Evolutionary conservation across 768 basidiomycete genomes (phyloP).

Genomic region (Dentipellis sp.): DNA sequence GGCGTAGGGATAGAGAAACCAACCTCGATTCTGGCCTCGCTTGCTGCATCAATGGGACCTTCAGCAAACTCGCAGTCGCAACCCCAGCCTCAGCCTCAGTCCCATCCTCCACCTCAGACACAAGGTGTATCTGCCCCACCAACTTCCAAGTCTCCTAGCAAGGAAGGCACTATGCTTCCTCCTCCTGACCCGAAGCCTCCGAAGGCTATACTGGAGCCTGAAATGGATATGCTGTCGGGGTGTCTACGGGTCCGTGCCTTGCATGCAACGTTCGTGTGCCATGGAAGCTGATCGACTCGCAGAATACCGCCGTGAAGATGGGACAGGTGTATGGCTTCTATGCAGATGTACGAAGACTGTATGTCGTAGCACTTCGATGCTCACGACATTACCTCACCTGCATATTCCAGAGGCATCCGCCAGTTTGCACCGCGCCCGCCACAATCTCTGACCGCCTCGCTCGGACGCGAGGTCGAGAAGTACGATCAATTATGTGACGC

Average conservation of each 20-base stretch:
- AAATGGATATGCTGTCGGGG: constrained; percentile 45
- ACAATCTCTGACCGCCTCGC: constrained; percentile 48
- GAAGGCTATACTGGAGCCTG: constrained; percentile 47
- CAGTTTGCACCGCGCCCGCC: constrained; percentile 55
- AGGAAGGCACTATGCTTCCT: constrained; percentile 41
- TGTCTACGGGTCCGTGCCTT: constrained; percentile 44
- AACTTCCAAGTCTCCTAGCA: constrained; percentile 6
- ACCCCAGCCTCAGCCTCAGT: constrained; percentile 13
- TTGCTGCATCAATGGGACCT: background rate
- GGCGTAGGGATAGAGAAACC: background rate
- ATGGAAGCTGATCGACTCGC: background rate
- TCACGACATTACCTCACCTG: background rate
- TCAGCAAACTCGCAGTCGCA: background rate
- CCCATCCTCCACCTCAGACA: constrained; percentile 12
- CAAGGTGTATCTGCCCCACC: constrained; percentile 23
- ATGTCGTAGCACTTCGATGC: constrained; percentile 17
- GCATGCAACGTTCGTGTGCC: background rate
- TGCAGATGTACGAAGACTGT: constrained; percentile 57
- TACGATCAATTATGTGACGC: constrained; percentile 76
- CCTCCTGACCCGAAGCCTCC: constrained; percentile 34
- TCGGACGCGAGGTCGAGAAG: constrained; percentile 68
- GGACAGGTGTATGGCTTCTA: constrained; percentile 67
- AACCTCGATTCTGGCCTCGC: background rate
- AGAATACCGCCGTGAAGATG: constrained; percentile 62
- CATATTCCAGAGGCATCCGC: constrained; percentile 39